Base-by-base conservation (phyloP, 306 rosid species). In the Carpinus fangiana region DNA sequence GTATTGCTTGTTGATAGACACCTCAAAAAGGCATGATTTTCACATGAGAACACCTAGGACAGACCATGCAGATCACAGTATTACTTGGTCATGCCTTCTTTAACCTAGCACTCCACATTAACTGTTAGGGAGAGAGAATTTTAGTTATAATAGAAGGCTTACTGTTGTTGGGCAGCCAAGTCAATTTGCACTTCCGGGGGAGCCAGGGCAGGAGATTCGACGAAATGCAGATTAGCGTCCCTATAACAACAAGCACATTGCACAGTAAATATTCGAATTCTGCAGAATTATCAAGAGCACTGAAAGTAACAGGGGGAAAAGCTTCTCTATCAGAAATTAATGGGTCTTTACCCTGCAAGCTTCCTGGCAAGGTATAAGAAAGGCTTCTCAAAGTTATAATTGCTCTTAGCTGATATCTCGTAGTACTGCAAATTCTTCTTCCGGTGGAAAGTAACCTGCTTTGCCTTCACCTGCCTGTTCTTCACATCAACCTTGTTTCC, bases 111-210 rank as follows among this genome's bases (percentile, higher is more conserved):
- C 2, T 26, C 10, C 12, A 5, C 45, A 6, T 41, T 41, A 41
- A 6, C 9, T 4, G 16, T 11, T 34, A 28, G 72, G 13, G 17
- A 26, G 53, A 48, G 38, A 28, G 21, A 41, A 65, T 2, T 78
- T 31, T 57, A 26, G 73, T 28, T 3, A 66, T 14, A 55, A 73
- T 4, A 72, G 26, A 76, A 57, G 52, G 59, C 92, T 85, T 86
- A 90, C 94, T 85, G 89, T 53, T 82, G 85, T 75, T 91, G 97
- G 1, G 84, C 90, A 43, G 83, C 91, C 59, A 93, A 52, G 84
- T 93, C 96, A 20, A 93, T 91, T 69, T 91, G 92, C 50, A 93
- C 94, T 72, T 93, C 98, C 1, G 98, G 98, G 23, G 98, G 98
- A 66, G 93, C 93, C 78, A 93, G 73, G 4, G 98, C 98, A 14